These are phyloP conservation scores for Penicillium sp. DNA, from an alignment of 2,329 filamentous ascomycete genomes.

Conservation along the genomic window DNA sequence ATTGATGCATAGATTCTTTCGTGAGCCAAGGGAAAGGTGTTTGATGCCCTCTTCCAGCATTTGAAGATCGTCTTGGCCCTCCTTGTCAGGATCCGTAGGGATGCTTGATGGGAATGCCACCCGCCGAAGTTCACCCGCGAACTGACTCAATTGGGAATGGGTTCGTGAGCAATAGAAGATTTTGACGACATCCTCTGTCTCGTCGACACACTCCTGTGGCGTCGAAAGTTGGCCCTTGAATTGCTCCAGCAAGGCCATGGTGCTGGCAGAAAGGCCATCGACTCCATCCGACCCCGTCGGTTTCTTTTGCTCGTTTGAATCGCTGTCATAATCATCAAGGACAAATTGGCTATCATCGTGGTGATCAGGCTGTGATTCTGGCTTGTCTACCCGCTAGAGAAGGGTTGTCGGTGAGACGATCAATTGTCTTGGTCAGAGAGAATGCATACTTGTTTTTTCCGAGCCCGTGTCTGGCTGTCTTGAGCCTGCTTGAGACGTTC, in stretches of 20 bases:
- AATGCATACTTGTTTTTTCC: constrained; percentile 46
- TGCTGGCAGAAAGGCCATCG: constrained; percentile 67
- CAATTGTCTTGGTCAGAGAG: not conserved
- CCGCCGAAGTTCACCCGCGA: constrained; percentile 75
- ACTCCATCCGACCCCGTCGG: constrained; percentile 32
- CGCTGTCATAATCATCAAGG: constrained; percentile 71
- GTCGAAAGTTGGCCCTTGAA: constrained; percentile 50
- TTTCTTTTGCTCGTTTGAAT: constrained; percentile 47
- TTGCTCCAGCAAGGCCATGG: constrained; percentile 68
- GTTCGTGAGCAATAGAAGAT: constrained; percentile 92
- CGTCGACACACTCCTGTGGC: constrained; percentile 42
- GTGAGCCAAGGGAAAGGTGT: constrained; percentile 77
- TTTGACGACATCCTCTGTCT: constrained; percentile 63
- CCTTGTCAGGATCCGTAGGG: constrained; percentile 41
- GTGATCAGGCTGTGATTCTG: constrained; percentile 12
- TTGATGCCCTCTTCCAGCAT: constrained; percentile 63
- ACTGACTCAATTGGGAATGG: constrained; percentile 87
- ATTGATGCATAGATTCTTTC: constrained; percentile 89
- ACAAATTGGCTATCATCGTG: constrained; percentile 67
- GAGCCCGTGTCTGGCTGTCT: constrained; percentile 46
- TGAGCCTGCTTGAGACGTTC: constrained; percentile 58
- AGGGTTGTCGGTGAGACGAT: constrained; percentile 1
- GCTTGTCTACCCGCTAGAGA: constrained; percentile 30
- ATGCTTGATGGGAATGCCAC: constrained; percentile 74
- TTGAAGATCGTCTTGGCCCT: constrained; percentile 20